Conservation (phyloP, 768 basidiomycete species). For the Mycena filopes region DNA sequence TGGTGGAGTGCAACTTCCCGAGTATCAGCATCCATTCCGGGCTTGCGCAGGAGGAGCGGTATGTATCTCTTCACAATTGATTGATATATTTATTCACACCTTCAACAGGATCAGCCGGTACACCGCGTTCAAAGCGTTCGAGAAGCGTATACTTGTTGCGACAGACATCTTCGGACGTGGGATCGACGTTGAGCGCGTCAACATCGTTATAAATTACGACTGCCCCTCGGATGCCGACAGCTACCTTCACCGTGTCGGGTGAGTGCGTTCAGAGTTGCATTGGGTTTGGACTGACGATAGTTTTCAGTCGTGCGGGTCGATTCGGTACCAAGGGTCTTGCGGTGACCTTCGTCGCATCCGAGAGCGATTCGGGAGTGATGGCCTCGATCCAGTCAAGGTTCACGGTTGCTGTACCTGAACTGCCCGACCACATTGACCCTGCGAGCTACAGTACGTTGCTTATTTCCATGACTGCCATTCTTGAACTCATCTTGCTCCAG, state of each 20-base stretch:
- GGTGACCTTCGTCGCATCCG: constrained; percentile 94
- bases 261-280: constrained; percentile 38
- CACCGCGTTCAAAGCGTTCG: constrained; percentile 98
- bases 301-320: constrained; percentile 91
- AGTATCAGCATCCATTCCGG: constrained; percentile 98
- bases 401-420: constrained; percentile 95
- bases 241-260: constrained; percentile 98
- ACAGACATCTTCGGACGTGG: constrained; percentile 99
- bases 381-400: constrained; percentile 94
- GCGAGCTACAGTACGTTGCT: constrained; percentile 91
- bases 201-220: constrained; percentile 99
- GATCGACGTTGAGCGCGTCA: constrained; percentile 99
- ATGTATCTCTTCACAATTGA: constrained; percentile 40
- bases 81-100: not conserved
- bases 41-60: constrained; percentile 96
- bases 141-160: constrained; percentile 98
- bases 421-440: constrained; percentile 94
- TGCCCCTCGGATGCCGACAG: constrained; percentile 97
- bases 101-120: constrained; percentile 86
- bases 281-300: not conserved
- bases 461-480: not conserved
- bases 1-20: constrained; percentile 98
- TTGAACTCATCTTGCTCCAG: constrained; percentile 37
- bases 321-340: constrained; percentile 99
- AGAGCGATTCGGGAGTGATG: constrained; percentile 95